phyloP scores from a whole-genome alignment of 441 rosid genomes.

The Melianthus villosus region DNA sequence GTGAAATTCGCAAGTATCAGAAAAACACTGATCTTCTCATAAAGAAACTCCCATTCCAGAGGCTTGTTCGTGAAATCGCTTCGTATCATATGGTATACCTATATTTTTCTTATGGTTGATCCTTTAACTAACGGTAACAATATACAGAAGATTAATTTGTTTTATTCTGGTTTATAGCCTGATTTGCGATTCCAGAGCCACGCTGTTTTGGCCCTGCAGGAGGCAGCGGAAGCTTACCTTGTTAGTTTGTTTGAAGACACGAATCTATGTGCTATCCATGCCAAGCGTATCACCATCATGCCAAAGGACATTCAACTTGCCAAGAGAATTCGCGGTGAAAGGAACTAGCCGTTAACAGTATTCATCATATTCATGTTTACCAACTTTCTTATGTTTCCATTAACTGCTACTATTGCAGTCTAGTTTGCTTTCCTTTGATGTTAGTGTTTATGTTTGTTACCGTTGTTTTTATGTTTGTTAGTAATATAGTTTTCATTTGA shows the following conservation, averaged over 20 bases:
- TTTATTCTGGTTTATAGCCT: background rate
- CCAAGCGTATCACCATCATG: background rate
- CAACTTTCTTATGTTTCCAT: too few species aligned
- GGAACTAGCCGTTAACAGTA: too few species aligned
- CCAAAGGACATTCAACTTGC: background rate
- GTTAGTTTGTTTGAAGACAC: slow-evolving; percentile 1
- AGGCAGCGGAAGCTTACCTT: background rate
- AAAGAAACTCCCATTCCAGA: background rate
- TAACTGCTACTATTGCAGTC: too few species aligned
- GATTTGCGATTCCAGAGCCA: background rate
- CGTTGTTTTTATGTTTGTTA: too few species aligned
- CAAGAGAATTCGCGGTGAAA: background rate
- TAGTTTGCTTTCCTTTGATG: too few species aligned
- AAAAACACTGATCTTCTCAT: background rate
- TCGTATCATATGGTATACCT: too few species aligned
- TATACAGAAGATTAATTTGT: too few species aligned
- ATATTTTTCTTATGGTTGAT: too few species aligned
- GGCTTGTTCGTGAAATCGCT: background rate
- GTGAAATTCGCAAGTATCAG: slow-evolving; percentile 2
- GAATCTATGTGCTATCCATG: slow-evolving; percentile 1
- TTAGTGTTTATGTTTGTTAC: too few species aligned
- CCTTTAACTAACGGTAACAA: too few species aligned
- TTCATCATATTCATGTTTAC: too few species aligned
- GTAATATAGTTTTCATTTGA: too few species aligned
- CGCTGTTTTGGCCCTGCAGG: background rate